phyloP scores from a whole-genome alignment of 2,329 filamentous ascomycete species.

The Pseudohalonectria lignicola region DNA sequence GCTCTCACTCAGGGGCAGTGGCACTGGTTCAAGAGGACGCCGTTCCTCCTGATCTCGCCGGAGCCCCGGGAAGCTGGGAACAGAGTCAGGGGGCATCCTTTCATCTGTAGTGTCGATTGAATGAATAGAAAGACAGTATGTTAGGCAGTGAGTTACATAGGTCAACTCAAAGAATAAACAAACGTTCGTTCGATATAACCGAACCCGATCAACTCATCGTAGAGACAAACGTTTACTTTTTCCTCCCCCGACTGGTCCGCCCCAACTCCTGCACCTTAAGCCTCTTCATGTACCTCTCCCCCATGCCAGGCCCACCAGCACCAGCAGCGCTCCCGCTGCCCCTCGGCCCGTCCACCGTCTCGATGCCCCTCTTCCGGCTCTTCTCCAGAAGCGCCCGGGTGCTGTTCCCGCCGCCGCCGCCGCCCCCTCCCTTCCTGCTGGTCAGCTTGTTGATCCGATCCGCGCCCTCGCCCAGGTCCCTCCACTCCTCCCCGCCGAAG shows the following conservation, averaged over 20 bases:
- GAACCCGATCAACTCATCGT: too few species aligned
- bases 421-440: conserved; percentile 48
- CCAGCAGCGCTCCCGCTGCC: conserved; percentile 35
- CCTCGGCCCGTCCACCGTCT: conserved; percentile 57
- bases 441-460: conserved; percentile 82
- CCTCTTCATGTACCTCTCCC: conserved; percentile 64
- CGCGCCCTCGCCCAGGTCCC: conserved; percentile 70
- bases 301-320: conserved; percentile 43
- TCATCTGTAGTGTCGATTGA: too few species aligned
- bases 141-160: too few species aligned
- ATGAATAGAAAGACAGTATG: too few species aligned
- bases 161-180: too few species aligned
- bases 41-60: too few species aligned
- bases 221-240: too few species aligned
- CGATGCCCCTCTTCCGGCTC: conserved; percentile 70
- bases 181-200: too few species aligned
- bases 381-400: conserved; percentile 61
- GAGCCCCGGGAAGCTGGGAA: too few species aligned
- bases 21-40: too few species aligned
- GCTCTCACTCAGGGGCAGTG: too few species aligned
- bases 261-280: conserved; percentile 43
- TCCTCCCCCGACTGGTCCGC: conserved; percentile 31
- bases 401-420: conserved; percentile 37
- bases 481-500: conserved; percentile 88
- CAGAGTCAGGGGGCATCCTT: too few species aligned